A percentile compares a stretch with the other conserved stretches of the same genome.
Conservation (phyloP, 2,329 filamentous ascomycete species). For the Chaetomium sp. region DNA sequence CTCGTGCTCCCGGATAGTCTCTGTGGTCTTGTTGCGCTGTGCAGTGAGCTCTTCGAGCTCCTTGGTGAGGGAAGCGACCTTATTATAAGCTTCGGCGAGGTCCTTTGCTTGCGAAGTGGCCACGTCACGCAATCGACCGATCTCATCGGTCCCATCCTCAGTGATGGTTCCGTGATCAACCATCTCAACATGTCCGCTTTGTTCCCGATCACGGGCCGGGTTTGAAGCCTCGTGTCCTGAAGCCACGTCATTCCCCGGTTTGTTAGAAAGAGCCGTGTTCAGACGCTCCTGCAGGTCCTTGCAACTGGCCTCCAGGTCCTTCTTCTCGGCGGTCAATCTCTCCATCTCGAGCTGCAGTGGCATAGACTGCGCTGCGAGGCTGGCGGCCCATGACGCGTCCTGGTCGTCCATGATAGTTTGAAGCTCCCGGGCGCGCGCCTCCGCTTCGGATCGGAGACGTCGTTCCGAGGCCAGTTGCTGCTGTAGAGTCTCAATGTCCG, state of each 20-base stretch:
- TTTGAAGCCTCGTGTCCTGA: no score
- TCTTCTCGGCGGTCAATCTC: neutral
- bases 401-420: neutral
- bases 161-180: no score
- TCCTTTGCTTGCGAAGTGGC: neutral
- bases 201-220: no score
- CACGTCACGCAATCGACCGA: no score
- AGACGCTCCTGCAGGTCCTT: neutral
- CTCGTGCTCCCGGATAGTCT: neutral
- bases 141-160: no score
- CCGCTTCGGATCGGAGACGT: neutral
- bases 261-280: neutral
- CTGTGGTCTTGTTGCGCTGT: neutral
- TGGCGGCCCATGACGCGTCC: neutral
- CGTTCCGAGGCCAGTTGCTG: slow-evolving; percentile 1
- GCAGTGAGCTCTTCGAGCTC: neutral
- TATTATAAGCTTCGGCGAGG: neutral
- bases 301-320: neutral
- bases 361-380: neutral
- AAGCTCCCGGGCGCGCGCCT: neutral
- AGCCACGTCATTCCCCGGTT: neutral
- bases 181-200: no score
- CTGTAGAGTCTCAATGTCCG: neutral
- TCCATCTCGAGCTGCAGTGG: slow-evolving; percentile 4
- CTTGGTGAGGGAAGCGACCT: neutral